phyloP scores from a whole-genome alignment of 495 filamentous ascomycete genomes.

The Penicillium lagena region DNA sequence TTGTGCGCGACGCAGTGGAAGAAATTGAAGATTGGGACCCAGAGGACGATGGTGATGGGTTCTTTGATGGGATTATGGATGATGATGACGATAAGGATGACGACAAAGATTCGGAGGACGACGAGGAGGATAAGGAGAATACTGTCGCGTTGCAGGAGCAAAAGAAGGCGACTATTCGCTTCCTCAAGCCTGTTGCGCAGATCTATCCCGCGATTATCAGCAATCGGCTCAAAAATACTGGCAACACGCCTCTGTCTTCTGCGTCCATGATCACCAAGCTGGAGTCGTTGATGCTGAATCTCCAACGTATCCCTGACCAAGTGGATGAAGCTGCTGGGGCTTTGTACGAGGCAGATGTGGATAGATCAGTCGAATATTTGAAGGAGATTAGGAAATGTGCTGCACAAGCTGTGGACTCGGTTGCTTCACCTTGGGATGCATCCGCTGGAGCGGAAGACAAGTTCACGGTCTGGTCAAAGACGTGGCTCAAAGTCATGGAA shows the following conservation, averaged over 20 bases:
- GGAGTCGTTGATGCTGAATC: constrained; percentile 22
- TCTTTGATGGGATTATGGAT: constrained; percentile 36
- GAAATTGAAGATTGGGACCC: constrained; percentile 84
- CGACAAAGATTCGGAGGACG: constrained; percentile 34
- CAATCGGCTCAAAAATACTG: constrained; percentile 27
- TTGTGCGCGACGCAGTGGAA: constrained; percentile 71
- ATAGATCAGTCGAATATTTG: constrained; percentile 21
- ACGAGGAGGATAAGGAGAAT: constrained; percentile 20
- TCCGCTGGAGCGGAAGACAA: constrained; percentile 27
- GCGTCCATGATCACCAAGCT: constrained; percentile 13
- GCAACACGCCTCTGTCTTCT: constrained; percentile 8
- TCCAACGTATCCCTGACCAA: constrained; percentile 34
- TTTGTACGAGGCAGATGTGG: constrained; percentile 36
- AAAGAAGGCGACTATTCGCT: constrained; percentile 31
- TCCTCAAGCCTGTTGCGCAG: constrained; percentile 37
- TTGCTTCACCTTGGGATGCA: constrained; percentile 19
- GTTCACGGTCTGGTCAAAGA: constrained; percentile 40
- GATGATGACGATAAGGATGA: constrained; percentile 37
- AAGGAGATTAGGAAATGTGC: constrained; percentile 20
- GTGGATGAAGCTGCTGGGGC: constrained; percentile 45
- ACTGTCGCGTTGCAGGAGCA: constrained; percentile 25
- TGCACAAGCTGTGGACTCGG: constrained; percentile 20
- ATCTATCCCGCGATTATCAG: constrained; percentile 33
- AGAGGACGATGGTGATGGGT: constrained; percentile 52
- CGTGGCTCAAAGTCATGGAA: constrained; percentile 42